Base-by-base conservation (phyloP, 1,284 basidiomycete species). In the Anthracocystis walkeri region DNA sequence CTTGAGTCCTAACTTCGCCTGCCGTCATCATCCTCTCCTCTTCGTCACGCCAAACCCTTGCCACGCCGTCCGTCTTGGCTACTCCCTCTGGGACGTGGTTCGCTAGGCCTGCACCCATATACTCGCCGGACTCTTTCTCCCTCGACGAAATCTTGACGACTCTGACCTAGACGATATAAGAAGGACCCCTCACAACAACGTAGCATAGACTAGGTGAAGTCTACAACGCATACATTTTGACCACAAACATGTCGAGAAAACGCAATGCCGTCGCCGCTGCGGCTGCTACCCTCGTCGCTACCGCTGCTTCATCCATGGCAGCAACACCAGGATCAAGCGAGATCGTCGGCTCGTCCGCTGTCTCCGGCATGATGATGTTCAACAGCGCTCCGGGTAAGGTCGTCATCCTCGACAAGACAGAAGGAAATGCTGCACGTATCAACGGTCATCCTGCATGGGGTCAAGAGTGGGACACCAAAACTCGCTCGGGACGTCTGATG, bases 401-500 rank as follows among this genome's bases (percentile, higher is more conserved):
- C 42, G 81, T 83, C 65, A 83, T 86, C 56, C 77, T 86, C 45
- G 85, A 86, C 79, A 86, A 86, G 67, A 78, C 76, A 20, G 84
- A 86, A 64, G 78, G 82, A 66, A 86, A 86, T 58, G 73, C 69
- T 11, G 57, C 56, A 12, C 56, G 53, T 21, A 63, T 79, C 66
- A 70, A 75, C 18, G 72, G 72, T 6, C 72, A 75, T 20, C 72
- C 79, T 27, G 75, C 77, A 5, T 82, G 80, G 79, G 80, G 72
- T 21, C 44, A 77, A 18, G 68, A 81, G 51, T 67, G 77, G 63
- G 71, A 71, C 40, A 74, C 80, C 25, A 46, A 53, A 4, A 61
- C 54, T 46, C 79, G 80, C 45, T 63, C 75, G 4, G 65, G 62
- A 41, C 63, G 75, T 8, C 68, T 79, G 11, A 69, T 84, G 46